Evolutionary conservation across 106 monocot species (phyloP), one percentile per base, ranked within the genome.

Genomic region (Ottelia alismoides): DNA sequence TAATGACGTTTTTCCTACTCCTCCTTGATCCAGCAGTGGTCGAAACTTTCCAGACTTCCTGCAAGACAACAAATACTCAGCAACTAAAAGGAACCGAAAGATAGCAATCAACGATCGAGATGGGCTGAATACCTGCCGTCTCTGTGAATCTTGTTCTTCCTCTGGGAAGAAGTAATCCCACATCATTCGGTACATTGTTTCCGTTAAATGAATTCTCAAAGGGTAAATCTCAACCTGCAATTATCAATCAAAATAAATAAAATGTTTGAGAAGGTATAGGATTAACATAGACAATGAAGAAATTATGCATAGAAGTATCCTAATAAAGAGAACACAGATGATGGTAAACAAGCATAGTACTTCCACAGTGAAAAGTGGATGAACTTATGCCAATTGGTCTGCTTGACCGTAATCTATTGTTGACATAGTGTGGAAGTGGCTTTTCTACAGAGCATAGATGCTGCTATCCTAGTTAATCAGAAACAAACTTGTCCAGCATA

Each of bases 41-140:
- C 49, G 98, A 98, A 65, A 98, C 90, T 73, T 85, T 98, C 90
- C 89, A 98, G 48, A 98, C 79, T 65, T 98, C 85, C 98, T 98
- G 48, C 6, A 16, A 43, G 58, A 35, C 20, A 24, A 0, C 32
- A 55, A 45, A 22, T 18, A 25, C 27, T 20, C 6, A 20, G 40
- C 0, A 30, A 59, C 17, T 20, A 35, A 52, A 12, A 3, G 49
- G 40, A 62, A 60, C 50, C 6, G 28, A 17, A 51, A 51, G 1
- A 43, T 24, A 22, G 28, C 2, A 2, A 20, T 4, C 1, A 28
- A 17, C 19, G 64, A 45, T 28, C 10, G 19, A 52, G 28, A 50
- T 14, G 14, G 25, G 25, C 3, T 52, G 24, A 49, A 56, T 64
- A 76, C 98, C 98, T 98, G 98, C 27, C 98, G 79, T 61, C 90